Base-by-base conservation (phyloP, 2,329 filamentous ascomycete genomes). In the Ascocoryne sarcoides region DNA sequence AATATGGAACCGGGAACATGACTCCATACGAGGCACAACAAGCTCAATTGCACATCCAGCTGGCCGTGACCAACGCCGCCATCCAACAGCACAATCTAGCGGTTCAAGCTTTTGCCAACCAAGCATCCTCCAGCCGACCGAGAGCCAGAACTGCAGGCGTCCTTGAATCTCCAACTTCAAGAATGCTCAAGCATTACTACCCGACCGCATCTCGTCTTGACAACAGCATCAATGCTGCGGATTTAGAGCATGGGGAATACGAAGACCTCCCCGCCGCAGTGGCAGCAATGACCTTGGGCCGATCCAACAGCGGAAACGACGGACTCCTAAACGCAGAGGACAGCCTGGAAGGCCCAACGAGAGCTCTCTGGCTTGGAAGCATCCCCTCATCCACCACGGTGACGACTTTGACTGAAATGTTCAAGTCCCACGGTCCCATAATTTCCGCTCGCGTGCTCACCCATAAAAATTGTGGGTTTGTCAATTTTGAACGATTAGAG, bases 401-500 rank as follows among this genome's bases (percentile, higher is more conserved):
- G 9, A 94, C 90, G 1, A 96, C 92, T 1, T 67, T 98, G 45
- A 87, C 87, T 42, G 88, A 93, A 50, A 95, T 96, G 66, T 98
- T 98, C 67, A 85, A 86, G 61, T 75, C 81, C n/a, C 94, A 92
- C 52, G 92, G 92, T 8, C 75, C 83, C 3, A 95, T 98, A 48
- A 74, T 92, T 50, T 95, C 90, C 3, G 90, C 87, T 19, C 77
- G 92, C 49, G 92, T 98, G 4, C 71, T 98, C 46, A 96, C 92
- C 0, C 88, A 98, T 69, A 98, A 98, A 72, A 96, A 95, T 64
- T 98, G 92, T 60, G 92, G 90, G 3, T 98, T 98, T 54, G 90
- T 98, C 59, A 98, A 98, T 63, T 98, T 95, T 57, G 88, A 96
- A 63, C 82, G 78, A 44, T 67, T 92, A 20, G 89, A 96, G 50